Base-by-base conservation (phyloP, 345 rosid species). In the Salix purpurea region DNA sequence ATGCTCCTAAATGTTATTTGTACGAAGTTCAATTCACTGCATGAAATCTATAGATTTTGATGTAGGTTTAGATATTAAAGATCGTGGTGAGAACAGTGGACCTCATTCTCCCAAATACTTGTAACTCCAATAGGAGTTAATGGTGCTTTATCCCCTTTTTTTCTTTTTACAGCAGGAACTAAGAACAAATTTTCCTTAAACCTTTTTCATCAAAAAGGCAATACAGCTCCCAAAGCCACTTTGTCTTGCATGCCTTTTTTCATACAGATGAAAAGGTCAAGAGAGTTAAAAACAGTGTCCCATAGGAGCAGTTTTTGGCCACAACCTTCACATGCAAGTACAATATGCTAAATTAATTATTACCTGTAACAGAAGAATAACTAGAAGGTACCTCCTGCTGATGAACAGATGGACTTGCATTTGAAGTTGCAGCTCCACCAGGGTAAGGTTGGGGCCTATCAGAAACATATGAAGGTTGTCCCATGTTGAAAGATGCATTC, bases 351-450 rank as follows among this genome's bases (percentile, higher is more conserved):
- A 86, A 88, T 86, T 84, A 89, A 87, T 81, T 72, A 88, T 96
- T 96, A 96, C 98, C 99, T 96, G 99, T 78, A 84, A 89, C 90
- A 85, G 99, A 91, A 91, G 98, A 96, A 96, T 96, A 92, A 94
- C 98, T 91, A 94, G 92, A 96, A 96, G 99, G 91, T 96, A 94
- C 99, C 98, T 96, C 99, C 98, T 94, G 99, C 97, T 78, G 94
- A 91, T 87, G 92, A 92, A 86, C 88, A 84, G 86, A 85, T 76
- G 92, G 84, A 84, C 83, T 82, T 77, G 90, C 91, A 81, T 83
- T 79, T 36, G 81, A 74, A 70, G 72, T 73, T 76, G 89, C 91
- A 81, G 84, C 87, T 73, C 84, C 86, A 46, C 81, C 72, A 64
- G 78, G 15, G 82, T 85, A 88, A 48, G 84, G 75, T 5, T 81